A percentile compares a stretch with the other conserved stretches of the same genome.
Evolutionary conservation across 1,284 basidiomycete genomes (phyloP).

Genomic region (Ustilago cynodontis): DNA sequence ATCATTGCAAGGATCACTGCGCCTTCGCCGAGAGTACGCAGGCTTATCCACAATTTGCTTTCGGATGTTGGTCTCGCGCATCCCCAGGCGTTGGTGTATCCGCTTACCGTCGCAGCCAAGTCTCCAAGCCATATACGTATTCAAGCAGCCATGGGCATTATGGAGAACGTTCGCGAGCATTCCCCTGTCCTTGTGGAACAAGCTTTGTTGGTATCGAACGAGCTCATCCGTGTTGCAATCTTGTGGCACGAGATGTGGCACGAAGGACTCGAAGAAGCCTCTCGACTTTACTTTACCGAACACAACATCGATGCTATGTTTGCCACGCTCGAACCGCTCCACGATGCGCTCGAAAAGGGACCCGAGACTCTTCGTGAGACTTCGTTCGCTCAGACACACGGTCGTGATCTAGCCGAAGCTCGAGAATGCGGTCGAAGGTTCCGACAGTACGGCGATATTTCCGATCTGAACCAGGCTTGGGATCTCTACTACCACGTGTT

Average conservation of each 20-base stretch:
- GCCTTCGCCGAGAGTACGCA: conserved; percentile 85
- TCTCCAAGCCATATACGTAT: conserved; percentile 87
- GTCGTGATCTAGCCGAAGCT: conserved; percentile 93
- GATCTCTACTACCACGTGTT: conserved; percentile 98
- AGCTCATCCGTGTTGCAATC: conserved; percentile 96
- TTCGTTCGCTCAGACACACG: conserved; percentile 94
- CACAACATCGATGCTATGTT: conserved; percentile 99
- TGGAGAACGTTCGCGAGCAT: conserved; percentile 94
- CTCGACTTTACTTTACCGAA: conserved; percentile 95
- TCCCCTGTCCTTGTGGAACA: conserved; percentile 90
- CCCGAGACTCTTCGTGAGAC: conserved; percentile 94
- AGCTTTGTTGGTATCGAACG: conserved; percentile 90
- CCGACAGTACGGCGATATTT: conserved; percentile 83
- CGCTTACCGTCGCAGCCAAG: conserved; percentile 97
- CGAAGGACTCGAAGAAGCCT: conserved; percentile 97
- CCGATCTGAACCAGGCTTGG: conserved; percentile 98
- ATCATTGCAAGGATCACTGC: conserved; percentile 99
- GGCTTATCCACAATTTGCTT: conserved; percentile 89
- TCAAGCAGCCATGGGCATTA: conserved; percentile 87
- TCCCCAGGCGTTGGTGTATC: conserved; percentile 96
- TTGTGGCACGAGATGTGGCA: conserved; percentile 99
- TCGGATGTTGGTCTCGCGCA: conserved; percentile 95
- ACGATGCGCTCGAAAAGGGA: conserved; percentile 95
- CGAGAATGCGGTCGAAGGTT: conserved; percentile 90
- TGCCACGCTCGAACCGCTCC: conserved; percentile 89